phyloP scores from a whole-genome alignment of 2,329 filamentous ascomycete species.

The Colletotrichum paranaense region DNA sequence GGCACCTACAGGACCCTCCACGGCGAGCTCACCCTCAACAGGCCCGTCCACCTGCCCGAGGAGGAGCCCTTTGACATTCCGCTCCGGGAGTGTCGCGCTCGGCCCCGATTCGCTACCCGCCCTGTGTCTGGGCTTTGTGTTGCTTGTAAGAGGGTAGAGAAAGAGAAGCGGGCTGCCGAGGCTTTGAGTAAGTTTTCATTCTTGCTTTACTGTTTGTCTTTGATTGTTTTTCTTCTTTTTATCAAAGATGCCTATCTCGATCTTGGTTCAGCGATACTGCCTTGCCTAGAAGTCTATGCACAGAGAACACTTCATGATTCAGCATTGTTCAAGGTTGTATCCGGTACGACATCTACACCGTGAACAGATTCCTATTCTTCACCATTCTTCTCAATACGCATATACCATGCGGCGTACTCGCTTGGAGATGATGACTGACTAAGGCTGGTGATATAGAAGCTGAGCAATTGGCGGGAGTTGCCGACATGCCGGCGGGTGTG shows the following conservation, averaged over 20 bases:
- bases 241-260: too few species aligned
- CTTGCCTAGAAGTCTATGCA: too few species aligned
- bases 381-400: neutral
- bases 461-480: neutral
- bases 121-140: conserved; percentile 40
- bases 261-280: too few species aligned
- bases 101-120: conserved; percentile 35
- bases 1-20: neutral
- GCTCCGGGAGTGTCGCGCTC: conserved; percentile 36
- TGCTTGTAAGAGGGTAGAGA: conserved; percentile 32
- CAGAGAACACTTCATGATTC: too few species aligned
- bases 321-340: too few species aligned
- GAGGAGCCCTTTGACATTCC: conserved; percentile 36
- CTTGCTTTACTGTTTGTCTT: neutral
- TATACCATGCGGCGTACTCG: neutral
- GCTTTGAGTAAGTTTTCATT: neutral
- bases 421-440: neutral
- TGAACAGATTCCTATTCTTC: neutral
- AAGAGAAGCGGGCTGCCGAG: neutral
- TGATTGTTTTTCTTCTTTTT: too few species aligned
- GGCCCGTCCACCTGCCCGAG: conserved; percentile 28
- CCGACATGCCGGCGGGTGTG: conserved; percentile 11
- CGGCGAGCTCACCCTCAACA: conserved; percentile 33
- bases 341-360: too few species aligned
- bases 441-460: neutral